Evolutionary conservation across 2,329 filamentous ascomycete species (phyloP).

Genomic region (Sclerotinia sclerotiorum): DNA sequence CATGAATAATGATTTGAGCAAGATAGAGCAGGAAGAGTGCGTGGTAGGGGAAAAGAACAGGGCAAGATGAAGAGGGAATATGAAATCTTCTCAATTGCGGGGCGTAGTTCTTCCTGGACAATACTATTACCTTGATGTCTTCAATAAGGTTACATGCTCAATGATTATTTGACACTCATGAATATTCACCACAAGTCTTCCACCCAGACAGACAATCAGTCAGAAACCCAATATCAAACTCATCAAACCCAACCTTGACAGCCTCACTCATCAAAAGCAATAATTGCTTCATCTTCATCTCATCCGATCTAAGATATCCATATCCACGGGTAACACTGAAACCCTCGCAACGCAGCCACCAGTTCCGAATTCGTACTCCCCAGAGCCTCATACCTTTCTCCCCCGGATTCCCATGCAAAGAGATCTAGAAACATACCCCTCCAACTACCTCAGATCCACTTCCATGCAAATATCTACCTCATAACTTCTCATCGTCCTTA

Average conservation of each 20-base stretch:
- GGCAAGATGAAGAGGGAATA: neutral
- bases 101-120: neutral
- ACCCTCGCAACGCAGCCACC: slow-evolving; percentile 7
- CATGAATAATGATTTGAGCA: slow-evolving; percentile 6
- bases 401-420: slow-evolving; percentile 13
- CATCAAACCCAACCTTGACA: neutral
- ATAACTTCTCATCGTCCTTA: slow-evolving; percentile 29
- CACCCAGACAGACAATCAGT: no score
- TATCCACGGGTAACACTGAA: neutral
- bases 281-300: neutral
- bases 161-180: neutral
- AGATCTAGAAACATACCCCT: slow-evolving; percentile 21
- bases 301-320: neutral
- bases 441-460: slow-evolving; percentile 21
- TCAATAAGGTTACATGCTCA: neutral
- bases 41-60: neutral
- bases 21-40: slow-evolving; percentile 9
- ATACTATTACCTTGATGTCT: neutral
- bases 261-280: neutral
- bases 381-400: slow-evolving; percentile 10
- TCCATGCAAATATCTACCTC: slow-evolving; percentile 25
- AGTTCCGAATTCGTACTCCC: neutral
- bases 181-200: neutral
- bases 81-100: neutral
- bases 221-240: neutral